Evolutionary conservation across 148 eudicot species (phyloP), one percentile per base, ranked within the genome.

Genomic region (Agrostemma githago): DNA sequence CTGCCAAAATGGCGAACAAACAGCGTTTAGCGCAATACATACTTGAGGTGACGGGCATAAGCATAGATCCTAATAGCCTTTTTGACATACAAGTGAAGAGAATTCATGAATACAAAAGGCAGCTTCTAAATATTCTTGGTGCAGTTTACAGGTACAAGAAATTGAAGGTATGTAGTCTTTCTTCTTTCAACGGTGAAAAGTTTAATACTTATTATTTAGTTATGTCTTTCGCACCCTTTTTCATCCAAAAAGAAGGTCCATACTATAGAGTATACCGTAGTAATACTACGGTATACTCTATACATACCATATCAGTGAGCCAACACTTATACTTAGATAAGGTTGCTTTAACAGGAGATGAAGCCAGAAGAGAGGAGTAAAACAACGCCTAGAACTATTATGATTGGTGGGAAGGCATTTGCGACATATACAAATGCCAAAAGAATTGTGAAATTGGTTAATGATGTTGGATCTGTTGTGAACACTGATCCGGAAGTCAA

Each of bases 381-480:
- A 39, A 82, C 92, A 19, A 92, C 94, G 53, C 83, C 97, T n/a
- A 89, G 99, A 72, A 90, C 96, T 61, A 80, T 90, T 79, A 95
- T 95, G 97, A 85, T 95, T 65, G 99, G 99, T 68, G 99, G 99
- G 66, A 95, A 95, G 83, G 99, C 99, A 62, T 92, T 92, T 84
- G 97, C 99, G 4, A 92, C 97, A 53, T 95, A 95, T 71, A 90
- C 92, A 56, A 95, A 92, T 84, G 99, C 99, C 67, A 95, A 88
- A 83, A 87, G 94, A 83, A 95, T 95, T 75, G 97, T 95, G 69
- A 95, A 92, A 79, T 87, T 95, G 76, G 96, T 92, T 76, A 80
- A 86, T 80, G 99, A 92, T 84, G 99, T 92, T 61, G 99, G 96
- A 68, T 86, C 89, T 81, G 90, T 90, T 69, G 94, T 95, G 73